Percentiles rank a stretch among this genome's conserved stretches.
These are phyloP conservation scores for Fennellomyces sp. DNA, from an alignment of 371 early-diverging fungal species.

Conservation along the genomic window DNA sequence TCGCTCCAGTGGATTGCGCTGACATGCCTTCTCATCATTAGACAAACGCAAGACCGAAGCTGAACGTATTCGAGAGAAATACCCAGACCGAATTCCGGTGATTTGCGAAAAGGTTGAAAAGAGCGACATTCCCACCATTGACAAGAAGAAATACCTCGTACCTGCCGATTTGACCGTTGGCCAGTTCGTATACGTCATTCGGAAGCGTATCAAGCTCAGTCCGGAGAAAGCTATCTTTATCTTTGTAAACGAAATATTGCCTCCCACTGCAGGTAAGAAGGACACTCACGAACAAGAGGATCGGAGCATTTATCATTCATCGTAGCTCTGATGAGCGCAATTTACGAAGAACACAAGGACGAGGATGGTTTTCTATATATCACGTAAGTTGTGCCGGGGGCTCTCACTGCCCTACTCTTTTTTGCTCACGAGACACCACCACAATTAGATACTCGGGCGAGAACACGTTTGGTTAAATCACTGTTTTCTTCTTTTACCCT, in stretches of 20 bases:
- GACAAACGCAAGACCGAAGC: conserved; percentile 97
- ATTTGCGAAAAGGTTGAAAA: conserved; percentile 97
- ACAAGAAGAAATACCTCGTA: conserved; percentile 98
- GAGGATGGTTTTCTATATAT: conserved; percentile 96
- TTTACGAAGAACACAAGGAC: conserved; percentile 95
- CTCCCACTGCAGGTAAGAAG: conserved; percentile 75
- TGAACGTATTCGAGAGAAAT: conserved; percentile 94
- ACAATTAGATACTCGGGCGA: conserved; percentile 84
- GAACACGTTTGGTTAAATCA: conserved; percentile 76
- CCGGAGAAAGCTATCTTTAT: conserved; percentile 98
- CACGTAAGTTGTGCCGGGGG: conserved; percentile 46
- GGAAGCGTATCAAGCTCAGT: conserved; percentile 90
- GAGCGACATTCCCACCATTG: conserved; percentile 92
- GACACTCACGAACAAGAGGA: not conserved
- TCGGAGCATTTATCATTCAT: not conserved
- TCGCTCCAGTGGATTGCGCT: not conserved
- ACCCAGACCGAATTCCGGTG: conserved; percentile 96
- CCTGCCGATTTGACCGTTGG: conserved; percentile 98
- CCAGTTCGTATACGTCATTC: conserved; percentile 96
- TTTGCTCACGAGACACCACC: not conserved
- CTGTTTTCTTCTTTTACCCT: not conserved
- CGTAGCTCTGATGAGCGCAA: conserved; percentile 78
- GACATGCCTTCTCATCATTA: conserved; percentile 26
- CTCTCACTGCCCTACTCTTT: not conserved
- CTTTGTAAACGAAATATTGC: conserved; percentile 95